These are phyloP conservation scores for Trypanosoma boissoni DNA, from an alignment of 208 protist genomes.

Conservation along the genomic window DNA sequence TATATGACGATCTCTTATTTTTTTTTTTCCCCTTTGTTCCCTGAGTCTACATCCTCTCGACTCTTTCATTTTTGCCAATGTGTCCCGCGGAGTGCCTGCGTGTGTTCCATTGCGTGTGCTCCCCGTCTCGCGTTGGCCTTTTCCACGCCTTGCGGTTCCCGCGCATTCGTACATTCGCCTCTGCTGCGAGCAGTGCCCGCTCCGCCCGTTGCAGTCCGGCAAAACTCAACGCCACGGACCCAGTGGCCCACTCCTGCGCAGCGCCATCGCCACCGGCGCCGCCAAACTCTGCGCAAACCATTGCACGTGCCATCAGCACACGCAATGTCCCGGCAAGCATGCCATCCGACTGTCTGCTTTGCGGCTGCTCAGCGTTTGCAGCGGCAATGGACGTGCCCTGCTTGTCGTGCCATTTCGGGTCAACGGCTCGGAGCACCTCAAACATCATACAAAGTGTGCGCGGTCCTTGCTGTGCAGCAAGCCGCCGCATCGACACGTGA, in stretches of 20 bases:
- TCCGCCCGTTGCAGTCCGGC: constrained; percentile 28
- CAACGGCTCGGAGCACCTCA: constrained; percentile 44
- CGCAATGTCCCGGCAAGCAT: constrained; percentile 74
- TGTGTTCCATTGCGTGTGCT: too few species aligned
- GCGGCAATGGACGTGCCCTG: constrained; percentile 6
- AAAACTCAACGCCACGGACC: constrained; percentile 29
- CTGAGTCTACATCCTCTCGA: too few species aligned
- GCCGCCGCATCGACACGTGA: constrained; percentile 68
- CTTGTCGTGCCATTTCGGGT: constrained; percentile 28
- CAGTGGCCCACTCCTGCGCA: constrained; percentile 27
- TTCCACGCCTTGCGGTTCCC: constrained; percentile 3
- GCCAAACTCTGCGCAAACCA: constrained; percentile 50
- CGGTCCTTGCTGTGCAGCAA: constrained; percentile 51
- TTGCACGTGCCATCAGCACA: constrained; percentile 53
- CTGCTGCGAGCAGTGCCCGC: constrained; percentile 32
- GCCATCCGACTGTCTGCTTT: constrained; percentile 29
- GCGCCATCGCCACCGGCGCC: constrained; percentile 25
- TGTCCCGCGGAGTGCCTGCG: too few species aligned
- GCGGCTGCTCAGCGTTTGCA: constrained; percentile 9
- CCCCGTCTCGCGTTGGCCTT: constrained; percentile 7
- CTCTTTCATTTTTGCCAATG: too few species aligned
- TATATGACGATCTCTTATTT: too few species aligned
- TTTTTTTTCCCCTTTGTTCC: too few species aligned
- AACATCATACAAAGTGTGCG: constrained; percentile 59
- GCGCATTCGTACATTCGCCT: constrained; percentile 6